Evolutionary conservation across 257 asterid genomes (phyloP).

Genomic region (Capsicum rhomboideum): DNA sequence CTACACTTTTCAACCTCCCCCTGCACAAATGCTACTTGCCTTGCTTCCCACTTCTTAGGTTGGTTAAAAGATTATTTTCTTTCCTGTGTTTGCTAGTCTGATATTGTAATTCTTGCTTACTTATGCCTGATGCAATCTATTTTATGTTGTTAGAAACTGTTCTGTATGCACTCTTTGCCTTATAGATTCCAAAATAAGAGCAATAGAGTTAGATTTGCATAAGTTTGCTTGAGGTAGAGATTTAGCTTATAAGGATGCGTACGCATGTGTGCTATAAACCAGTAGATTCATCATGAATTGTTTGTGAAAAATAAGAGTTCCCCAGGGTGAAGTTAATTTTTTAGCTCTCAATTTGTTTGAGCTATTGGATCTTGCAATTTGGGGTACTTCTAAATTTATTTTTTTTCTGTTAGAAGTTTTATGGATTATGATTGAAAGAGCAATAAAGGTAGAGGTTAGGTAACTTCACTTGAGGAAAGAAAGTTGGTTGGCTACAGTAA

Average conservation of each 20-base stretch:
- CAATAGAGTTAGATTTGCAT: neutral
- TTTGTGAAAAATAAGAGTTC: neutral
- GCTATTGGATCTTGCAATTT: neutral
- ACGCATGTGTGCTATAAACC: neutral
- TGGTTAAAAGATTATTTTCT: neutral
- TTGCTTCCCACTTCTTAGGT: neutral
- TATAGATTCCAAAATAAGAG: neutral
- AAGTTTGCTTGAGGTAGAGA: neutral
- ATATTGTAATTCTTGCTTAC: neutral
- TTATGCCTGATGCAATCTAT: neutral
- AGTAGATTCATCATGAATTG: neutral
- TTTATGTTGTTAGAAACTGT: neutral
- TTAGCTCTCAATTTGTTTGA: neutral
- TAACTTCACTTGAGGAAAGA: neutral
- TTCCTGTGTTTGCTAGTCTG: neutral
- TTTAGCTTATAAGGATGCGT: neutral
- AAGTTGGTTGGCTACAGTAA: neutral
- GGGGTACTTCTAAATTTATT: neutral
- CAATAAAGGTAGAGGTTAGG: neutral
- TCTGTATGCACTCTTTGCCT: neutral
- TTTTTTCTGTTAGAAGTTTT: neutral
- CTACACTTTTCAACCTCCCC: neutral
- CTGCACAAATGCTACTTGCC: neutral
- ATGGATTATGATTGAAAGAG: neutral
- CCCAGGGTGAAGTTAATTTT: neutral